phyloP scores from a whole-genome alignment of 192 early-diverging fungal genomes.

The Kickxella alabastrina region DNA sequence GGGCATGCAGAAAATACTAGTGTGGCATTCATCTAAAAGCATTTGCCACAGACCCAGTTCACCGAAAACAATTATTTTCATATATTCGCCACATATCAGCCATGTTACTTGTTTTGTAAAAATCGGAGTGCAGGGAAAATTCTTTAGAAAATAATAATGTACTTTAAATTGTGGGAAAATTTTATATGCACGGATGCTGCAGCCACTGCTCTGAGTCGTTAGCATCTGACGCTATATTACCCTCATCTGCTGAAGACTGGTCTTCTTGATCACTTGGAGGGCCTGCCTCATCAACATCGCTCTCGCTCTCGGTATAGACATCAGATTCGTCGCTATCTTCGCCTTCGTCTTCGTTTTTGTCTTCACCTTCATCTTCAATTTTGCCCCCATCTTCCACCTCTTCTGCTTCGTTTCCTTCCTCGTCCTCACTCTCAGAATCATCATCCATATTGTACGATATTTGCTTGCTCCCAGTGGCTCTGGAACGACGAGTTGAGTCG shows the following conservation, averaged over 20 bases:
- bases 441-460: slow-evolving; percentile 25
- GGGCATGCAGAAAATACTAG: too few species aligned
- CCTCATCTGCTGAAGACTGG: not conserved
- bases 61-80: too few species aligned
- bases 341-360: not conserved
- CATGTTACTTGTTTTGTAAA: too few species aligned
- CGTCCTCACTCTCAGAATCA: slow-evolving; percentile 31
- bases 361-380: not conserved
- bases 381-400: not conserved
- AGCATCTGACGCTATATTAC: not conserved
- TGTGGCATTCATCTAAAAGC: too few species aligned
- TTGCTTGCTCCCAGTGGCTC: slow-evolving; percentile 15
- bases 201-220: too few species aligned
- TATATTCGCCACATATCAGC: too few species aligned
- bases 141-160: too few species aligned
- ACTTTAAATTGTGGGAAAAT: too few species aligned
- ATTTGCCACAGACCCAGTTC: too few species aligned
- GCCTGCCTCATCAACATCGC: not conserved
- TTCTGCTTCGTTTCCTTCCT: slow-evolving; percentile 4
- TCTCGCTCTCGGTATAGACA: slow-evolving; percentile 18
- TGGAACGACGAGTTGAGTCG: slow-evolving; percentile 13
- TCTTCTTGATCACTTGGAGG: too few species aligned
- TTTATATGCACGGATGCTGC: too few species aligned
- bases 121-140: too few species aligned
- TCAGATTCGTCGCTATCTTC: slow-evolving; percentile 8